These are phyloP conservation scores for Magnaporthales sp. DNA, from an alignment of 2,329 filamentous ascomycete genomes.

Conservation along the genomic window DNA sequence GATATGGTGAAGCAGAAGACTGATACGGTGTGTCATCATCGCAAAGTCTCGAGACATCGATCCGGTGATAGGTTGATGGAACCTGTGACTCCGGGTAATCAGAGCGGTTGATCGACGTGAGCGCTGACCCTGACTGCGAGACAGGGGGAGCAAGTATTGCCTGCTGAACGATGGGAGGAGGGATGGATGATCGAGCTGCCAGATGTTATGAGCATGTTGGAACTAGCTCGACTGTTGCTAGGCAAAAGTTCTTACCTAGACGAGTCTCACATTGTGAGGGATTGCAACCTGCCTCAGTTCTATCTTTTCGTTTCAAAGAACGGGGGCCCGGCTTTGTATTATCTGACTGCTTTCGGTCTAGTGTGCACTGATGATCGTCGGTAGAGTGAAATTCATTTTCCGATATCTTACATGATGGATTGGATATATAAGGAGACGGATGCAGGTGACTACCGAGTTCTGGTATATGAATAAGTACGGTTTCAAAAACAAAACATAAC, in stretches of 20 bases:
- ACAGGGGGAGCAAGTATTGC: not conserved
- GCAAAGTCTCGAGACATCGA: not conserved
- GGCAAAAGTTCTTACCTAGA: not conserved
- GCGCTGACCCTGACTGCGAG: not conserved
- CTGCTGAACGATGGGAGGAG: not conserved
- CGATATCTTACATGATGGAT: not conserved
- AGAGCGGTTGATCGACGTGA: not conserved
- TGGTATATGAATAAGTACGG: not conserved
- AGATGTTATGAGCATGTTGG: not conserved
- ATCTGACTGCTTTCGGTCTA: not conserved
- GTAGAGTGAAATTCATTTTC: not conserved
- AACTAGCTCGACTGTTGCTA: not conserved
- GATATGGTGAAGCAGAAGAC: not conserved
- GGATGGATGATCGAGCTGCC: not conserved
- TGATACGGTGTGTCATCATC: not conserved
- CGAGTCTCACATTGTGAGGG: not conserved
- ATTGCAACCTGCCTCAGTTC: not conserved
- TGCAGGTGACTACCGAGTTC: not conserved
- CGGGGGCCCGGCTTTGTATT: not conserved
- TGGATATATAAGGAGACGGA: not conserved
- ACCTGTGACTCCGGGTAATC: not conserved
- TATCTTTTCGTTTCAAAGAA: not conserved
- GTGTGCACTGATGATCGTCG: not conserved
- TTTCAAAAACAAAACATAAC: not conserved
- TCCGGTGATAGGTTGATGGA: not conserved